Percentiles rank a stretch among this genome's conserved stretches.
These are phyloP conservation scores for Lactarius tabidus DNA, from an alignment of 768 basidiomycete species.

Conservation along the genomic window DNA sequence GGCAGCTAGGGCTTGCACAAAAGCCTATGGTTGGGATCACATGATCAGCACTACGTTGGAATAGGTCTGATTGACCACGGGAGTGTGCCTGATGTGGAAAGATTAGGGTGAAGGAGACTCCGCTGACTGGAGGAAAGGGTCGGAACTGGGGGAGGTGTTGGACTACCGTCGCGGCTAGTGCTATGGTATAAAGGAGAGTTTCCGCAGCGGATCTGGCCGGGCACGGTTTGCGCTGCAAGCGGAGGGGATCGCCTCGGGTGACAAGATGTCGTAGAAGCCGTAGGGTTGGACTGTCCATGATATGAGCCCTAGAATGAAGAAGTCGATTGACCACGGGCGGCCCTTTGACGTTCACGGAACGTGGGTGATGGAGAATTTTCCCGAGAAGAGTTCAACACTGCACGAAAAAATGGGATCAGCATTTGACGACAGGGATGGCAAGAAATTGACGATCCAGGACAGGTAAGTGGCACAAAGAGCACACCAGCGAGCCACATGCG, in stretches of 20 bases:
- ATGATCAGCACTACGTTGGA: slow-evolving; percentile 17
- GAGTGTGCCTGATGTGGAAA: slow-evolving; percentile 10
- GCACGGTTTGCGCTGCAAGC: slow-evolving; percentile 21
- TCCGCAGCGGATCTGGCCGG: slow-evolving; percentile 22
- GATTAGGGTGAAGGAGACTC: slow-evolving; percentile 4
- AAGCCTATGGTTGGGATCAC: slow-evolving; percentile 18
- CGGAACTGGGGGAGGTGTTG: slow-evolving; percentile 18
- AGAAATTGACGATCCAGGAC: background rate
- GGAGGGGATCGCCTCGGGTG: slow-evolving; percentile 25
- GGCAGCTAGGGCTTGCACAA: slow-evolving; percentile 18
- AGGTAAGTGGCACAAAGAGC: background rate
- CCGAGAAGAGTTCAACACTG: slow-evolving; percentile 24
- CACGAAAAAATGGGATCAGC: slow-evolving; percentile 2
- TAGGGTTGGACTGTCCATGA: slow-evolving; percentile 22
- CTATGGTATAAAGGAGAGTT: slow-evolving; percentile 22
- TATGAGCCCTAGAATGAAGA: slow-evolving; percentile 20
- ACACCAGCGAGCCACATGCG: background rate
- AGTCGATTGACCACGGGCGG: slow-evolving; percentile 21
- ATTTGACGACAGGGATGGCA: background rate
- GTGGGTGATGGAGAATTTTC: slow-evolving; percentile 25
- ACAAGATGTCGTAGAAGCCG: slow-evolving; percentile 24
- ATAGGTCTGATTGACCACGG: slow-evolving; percentile 14
- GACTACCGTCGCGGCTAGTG: slow-evolving; percentile 23
- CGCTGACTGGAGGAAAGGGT: slow-evolving; percentile 19
- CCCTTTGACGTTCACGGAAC: slow-evolving; percentile 24